phyloP scores from a whole-genome alignment of 169 alveolate genomes.

The Prorocentrum cordatum region DNA sequence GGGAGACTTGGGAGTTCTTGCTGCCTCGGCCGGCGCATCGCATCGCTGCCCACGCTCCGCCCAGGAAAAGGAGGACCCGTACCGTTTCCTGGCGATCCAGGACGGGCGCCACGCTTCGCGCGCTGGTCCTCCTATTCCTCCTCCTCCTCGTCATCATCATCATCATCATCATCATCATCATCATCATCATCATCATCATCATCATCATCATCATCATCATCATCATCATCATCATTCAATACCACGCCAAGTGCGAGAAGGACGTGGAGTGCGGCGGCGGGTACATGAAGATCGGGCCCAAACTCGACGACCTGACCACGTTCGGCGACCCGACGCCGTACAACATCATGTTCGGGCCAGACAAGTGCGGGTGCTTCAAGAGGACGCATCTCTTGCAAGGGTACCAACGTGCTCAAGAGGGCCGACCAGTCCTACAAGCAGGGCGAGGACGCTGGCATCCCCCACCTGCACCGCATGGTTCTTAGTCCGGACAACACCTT shows the following conservation, averaged over 20 bases:
- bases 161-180: too few relatives aligned
- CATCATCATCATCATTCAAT: not conserved
- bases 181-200: too few relatives aligned
- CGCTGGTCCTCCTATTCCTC: too few relatives aligned
- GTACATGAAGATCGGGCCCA: constrained; percentile 11
- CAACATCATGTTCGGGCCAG: constrained; percentile 49
- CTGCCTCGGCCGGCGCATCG: too few relatives aligned
- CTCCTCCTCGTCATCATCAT: too few relatives aligned
- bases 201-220: too few relatives aligned
- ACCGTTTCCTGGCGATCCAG: constrained; percentile 81
- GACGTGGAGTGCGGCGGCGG: constrained; percentile 21
- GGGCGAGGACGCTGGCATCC: not conserved
- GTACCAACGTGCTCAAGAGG: constrained; percentile 1
- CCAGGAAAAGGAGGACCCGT: constrained; percentile 85
- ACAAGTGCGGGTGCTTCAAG: constrained; percentile 73
- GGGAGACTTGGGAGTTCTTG: too few relatives aligned
- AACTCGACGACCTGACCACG: not conserved
- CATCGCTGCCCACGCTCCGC: too few relatives aligned
- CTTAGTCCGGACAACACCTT: not conserved
- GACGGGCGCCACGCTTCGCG: too few relatives aligned
- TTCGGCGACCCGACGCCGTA: not conserved
- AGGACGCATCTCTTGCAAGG: not conserved
- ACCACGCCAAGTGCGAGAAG: constrained; percentile 7
- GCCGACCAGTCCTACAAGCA: constrained; percentile 1
- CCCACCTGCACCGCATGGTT: not conserved